Conservation (phyloP, 768 basidiomycete species). For the Tylopilus cervinicoccineus region DNA sequence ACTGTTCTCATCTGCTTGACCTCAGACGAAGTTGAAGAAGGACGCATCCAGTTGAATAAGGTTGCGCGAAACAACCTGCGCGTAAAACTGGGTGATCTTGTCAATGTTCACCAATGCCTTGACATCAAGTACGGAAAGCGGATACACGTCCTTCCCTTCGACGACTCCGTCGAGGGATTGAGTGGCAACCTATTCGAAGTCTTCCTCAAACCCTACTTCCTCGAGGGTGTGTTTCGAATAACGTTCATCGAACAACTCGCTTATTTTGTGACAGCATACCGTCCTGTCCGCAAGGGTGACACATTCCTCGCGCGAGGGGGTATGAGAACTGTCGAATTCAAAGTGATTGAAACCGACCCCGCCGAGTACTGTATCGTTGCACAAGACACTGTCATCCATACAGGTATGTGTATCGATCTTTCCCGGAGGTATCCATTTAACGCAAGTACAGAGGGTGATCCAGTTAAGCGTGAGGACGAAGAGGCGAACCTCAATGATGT, state of each 20-base stretch:
- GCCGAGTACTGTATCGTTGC: conserved; percentile 98
- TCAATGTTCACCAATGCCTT: conserved; percentile 91
- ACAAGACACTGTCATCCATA: conserved; percentile 97
- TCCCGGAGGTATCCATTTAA: not conserved
- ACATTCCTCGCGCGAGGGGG: conserved; percentile 99
- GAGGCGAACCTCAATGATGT: conserved; percentile 95
- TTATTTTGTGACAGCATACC: conserved; percentile 57
- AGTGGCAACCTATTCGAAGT: conserved; percentile 99
- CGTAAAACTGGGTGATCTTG: conserved; percentile 95
- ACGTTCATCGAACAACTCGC: not conserved
- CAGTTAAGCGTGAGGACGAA: conserved; percentile 98
- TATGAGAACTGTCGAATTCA: conserved; percentile 98
- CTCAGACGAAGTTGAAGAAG: conserved; percentile 96
- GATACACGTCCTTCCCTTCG: conserved; percentile 94
- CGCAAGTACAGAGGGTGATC: conserved; percentile 77
- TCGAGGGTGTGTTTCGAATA: conserved; percentile 60
- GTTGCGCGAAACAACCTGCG: conserved; percentile 99
- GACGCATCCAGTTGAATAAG: conserved; percentile 98
- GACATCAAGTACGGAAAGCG: conserved; percentile 99
- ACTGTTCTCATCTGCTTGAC: conserved; percentile 96
- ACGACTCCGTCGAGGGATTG: conserved; percentile 96
- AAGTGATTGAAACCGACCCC: conserved; percentile 97
- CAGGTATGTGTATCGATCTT: conserved; percentile 40
- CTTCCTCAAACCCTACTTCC: conserved; percentile 98
- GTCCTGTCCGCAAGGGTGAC: conserved; percentile 94